Evolutionary conservation across 2,329 filamentous ascomycete species (phyloP).

Genomic region (Colletotrichum sp.): DNA sequence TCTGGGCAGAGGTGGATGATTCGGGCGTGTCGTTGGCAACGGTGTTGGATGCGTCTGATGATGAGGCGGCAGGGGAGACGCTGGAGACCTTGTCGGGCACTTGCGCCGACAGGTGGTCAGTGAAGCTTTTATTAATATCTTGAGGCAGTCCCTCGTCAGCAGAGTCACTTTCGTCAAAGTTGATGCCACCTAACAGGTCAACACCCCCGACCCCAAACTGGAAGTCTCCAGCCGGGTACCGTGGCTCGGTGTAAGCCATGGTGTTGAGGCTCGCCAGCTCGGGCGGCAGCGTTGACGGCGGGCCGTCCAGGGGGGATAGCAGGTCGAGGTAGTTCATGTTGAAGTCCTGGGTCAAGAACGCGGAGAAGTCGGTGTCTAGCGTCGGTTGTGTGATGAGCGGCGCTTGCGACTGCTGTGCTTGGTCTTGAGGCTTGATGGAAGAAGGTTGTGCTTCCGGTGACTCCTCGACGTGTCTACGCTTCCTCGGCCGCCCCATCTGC

Average conservation of each 20-base stretch:
- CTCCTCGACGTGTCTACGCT: constrained; percentile 49
- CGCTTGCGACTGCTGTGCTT: not conserved
- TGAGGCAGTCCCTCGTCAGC: constrained; percentile 31
- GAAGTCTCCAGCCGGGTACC: constrained; percentile 13
- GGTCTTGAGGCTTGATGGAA: not conserved
- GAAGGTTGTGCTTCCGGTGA: constrained; percentile 11
- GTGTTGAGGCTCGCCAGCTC: not conserved
- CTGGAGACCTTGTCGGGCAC: not conserved
- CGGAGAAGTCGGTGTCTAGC: constrained; percentile 35
- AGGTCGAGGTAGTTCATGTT: constrained; percentile 43
- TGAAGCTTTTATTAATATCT: constrained; percentile 26
- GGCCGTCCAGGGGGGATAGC: constrained; percentile 12
- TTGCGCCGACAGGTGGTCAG: constrained; percentile 7
- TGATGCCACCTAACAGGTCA: constrained; percentile 34
- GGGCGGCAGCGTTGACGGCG: constrained; percentile 2
- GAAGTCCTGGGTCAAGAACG: constrained; percentile 36
- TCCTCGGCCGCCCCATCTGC: constrained; percentile 69
- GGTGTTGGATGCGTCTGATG: constrained; percentile 7
- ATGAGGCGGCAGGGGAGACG: not conserved
- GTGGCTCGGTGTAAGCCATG: constrained; percentile 15
- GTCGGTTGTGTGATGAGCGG: constrained; percentile 12
- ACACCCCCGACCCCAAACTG: constrained; percentile 26
- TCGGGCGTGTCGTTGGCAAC: not conserved
- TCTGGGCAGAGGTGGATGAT: not conserved
- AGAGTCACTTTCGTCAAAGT: constrained; percentile 35